Evolutionary conservation across 768 basidiomycete species (phyloP).

Genomic region (Naganishia vishniacii): DNA sequence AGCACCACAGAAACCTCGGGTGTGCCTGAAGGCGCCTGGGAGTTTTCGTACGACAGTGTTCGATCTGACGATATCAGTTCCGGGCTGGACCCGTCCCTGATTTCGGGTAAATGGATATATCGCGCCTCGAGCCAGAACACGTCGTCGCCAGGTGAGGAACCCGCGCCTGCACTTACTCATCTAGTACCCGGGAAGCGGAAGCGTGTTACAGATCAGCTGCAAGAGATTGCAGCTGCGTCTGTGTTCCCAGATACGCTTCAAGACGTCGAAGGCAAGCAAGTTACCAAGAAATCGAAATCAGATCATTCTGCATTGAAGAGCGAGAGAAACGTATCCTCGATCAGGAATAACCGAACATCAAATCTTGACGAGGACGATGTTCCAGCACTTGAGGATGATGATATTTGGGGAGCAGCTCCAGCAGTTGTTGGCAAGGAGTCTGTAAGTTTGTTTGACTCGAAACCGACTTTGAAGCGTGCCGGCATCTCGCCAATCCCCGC

Average conservation of each 20-base stretch:
- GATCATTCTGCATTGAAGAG: neutral
- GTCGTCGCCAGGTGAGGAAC: neutral
- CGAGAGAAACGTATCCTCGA: too few relatives aligned
- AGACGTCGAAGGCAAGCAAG: constrained; percentile 2
- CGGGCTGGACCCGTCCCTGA: neutral
- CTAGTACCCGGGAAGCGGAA: constrained; percentile 10
- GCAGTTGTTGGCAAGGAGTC: constrained; percentile 8
- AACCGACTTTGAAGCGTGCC: neutral
- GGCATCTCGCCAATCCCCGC: neutral
- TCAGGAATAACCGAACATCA: neutral
- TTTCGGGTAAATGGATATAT: neutral
- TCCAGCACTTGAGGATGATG: constrained; percentile 21
- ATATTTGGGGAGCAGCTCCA: constrained; percentile 21
- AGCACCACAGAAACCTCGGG: too few relatives aligned
- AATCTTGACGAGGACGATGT: constrained; percentile 1
- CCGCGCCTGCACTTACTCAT: neutral
- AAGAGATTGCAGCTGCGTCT: constrained; percentile 8
- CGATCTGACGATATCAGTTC: constrained; percentile 6
- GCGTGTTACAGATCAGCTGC: neutral
- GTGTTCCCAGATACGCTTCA: neutral
- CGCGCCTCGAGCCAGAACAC: neutral
- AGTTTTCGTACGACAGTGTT: neutral
- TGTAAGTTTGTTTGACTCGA: constrained; percentile 18
- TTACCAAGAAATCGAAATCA: constrained; percentile 4
- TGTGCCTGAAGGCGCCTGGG: constrained; percentile 9